These are phyloP conservation scores for Vickermania ingenoplastis DNA, from an alignment of 208 protist species.

Conservation along the genomic window DNA sequence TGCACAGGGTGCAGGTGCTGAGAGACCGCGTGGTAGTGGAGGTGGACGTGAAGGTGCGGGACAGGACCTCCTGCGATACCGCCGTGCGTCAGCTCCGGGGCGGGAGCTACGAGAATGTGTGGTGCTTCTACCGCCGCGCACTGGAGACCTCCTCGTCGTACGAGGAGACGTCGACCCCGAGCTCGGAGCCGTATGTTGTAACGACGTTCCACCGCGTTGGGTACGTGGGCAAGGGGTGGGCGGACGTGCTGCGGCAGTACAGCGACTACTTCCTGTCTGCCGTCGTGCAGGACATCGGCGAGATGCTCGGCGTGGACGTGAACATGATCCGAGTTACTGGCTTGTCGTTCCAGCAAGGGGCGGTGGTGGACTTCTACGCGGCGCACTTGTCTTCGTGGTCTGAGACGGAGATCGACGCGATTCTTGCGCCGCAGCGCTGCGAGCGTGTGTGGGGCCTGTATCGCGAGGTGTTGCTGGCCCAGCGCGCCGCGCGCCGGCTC, in stretches of 20 bases:
- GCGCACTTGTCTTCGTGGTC: background rate
- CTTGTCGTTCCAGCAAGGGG: slow-evolving; percentile 1
- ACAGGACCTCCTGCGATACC: slow-evolving; percentile 1
- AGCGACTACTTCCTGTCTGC: background rate
- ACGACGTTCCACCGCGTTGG: slow-evolving; percentile 21
- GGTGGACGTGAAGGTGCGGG: slow-evolving; percentile 8
- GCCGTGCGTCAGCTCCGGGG: slow-evolving; percentile 5
- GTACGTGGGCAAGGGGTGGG: slow-evolving; percentile 13
- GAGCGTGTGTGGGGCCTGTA: slow-evolving; percentile 12
- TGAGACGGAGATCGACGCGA: slow-evolving; percentile 10
- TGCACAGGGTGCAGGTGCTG: background rate
- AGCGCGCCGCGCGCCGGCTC: no score
- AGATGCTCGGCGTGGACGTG: slow-evolving; percentile 2
- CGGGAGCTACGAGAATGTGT: slow-evolving; percentile 8
- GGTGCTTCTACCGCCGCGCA: slow-evolving; percentile 7
- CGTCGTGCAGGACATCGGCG: slow-evolving; percentile 11
- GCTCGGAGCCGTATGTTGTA: background rate
- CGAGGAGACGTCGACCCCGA: background rate
- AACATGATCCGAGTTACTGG: slow-evolving; percentile 3
- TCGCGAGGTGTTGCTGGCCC: background rate
- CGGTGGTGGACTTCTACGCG: slow-evolving; percentile 13
- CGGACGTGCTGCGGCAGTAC: background rate
- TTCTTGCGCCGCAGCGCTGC: slow-evolving; percentile 2
- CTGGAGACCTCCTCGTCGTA: no score
- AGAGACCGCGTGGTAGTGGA: slow-evolving; percentile 11